These are phyloP conservation scores for Puccinia horiana DNA, from an alignment of 1,284 basidiomycete genomes.

Conservation along the genomic window DNA sequence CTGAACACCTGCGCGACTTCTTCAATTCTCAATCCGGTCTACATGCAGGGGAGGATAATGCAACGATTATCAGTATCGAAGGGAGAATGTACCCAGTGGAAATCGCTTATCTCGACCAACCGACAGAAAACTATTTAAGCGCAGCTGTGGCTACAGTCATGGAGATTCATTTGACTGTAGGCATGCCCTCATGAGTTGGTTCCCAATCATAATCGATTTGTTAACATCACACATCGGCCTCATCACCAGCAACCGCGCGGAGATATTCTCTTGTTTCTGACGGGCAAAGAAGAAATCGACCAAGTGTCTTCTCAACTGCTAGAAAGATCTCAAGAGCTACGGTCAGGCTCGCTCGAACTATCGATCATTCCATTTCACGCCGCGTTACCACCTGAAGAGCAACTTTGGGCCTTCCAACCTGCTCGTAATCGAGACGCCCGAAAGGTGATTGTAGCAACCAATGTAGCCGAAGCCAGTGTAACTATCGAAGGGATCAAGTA, in stretches of 20 bases:
- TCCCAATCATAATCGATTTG: not conserved
- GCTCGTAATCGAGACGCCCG: constrained; percentile 69
- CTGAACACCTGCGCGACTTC: constrained; percentile 80
- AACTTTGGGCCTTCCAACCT: constrained; percentile 78
- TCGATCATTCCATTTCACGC: constrained; percentile 79
- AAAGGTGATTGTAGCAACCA: constrained; percentile 90
- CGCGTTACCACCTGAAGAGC: constrained; percentile 80
- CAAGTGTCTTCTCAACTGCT: constrained; percentile 75
- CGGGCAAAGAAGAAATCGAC: constrained; percentile 64
- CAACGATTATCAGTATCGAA: constrained; percentile 58
- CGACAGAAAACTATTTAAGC: constrained; percentile 58
- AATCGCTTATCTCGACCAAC: constrained; percentile 58
- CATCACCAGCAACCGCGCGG: constrained; percentile 57
- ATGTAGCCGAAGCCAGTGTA: constrained; percentile 95
- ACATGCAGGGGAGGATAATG: constrained; percentile 60
- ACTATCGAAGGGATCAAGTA: constrained; percentile 93
- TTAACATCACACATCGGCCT: not conserved
- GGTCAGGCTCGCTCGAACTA: constrained; percentile 61
- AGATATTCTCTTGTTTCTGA: constrained; percentile 62
- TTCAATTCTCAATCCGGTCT: constrained; percentile 66
- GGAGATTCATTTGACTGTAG: constrained; percentile 66
- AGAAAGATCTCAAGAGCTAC: constrained; percentile 64
- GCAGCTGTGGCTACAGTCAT: constrained; percentile 59
- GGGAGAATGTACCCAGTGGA: constrained; percentile 59
- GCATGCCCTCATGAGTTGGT: constrained; percentile 51